A percentile compares a stretch with the other conserved stretches of the same genome.
Evolutionary conservation across 1,284 basidiomycete species (phyloP).

Genomic region (Xerocomus minutiporus): DNA sequence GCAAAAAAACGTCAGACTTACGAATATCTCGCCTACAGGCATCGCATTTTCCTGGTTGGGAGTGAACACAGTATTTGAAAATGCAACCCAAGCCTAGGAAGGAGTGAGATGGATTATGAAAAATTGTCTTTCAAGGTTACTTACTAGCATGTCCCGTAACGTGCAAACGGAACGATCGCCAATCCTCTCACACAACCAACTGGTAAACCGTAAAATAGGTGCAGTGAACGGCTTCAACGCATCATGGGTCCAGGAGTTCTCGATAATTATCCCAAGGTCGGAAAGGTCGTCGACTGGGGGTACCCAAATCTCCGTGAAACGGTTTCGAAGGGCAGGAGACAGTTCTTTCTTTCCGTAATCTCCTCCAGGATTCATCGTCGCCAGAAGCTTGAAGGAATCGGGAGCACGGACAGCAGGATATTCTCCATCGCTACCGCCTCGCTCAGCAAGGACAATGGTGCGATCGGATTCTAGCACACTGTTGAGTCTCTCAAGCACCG

Average conservation of each 20-base stretch:
- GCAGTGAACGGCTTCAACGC: slow-evolving; percentile 58
- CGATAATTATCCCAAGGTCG: slow-evolving; percentile 81
- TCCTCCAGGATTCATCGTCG: slow-evolving; percentile 99
- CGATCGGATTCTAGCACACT: slow-evolving; percentile 92
- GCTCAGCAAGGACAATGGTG: slow-evolving; percentile 90
- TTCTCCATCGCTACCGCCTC: slow-evolving; percentile 73
- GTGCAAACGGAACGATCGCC: slow-evolving; percentile 70
- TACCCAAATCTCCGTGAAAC: slow-evolving; percentile 99
- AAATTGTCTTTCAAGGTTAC: slow-evolving; percentile 25
- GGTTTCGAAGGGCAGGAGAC: slow-evolving; percentile 93
- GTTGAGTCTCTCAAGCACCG: slow-evolving; percentile 95
- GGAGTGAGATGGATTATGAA: slow-evolving; percentile 10
- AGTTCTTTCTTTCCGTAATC: slow-evolving; percentile 99
- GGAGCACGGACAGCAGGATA: slow-evolving; percentile 66
- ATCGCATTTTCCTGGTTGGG: slow-evolving; percentile 37
- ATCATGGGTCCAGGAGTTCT: slow-evolving; percentile 64
- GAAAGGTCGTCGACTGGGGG: slow-evolving; percentile 74
- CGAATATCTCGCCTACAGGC: slow-evolving; percentile 58
- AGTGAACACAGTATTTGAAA: slow-evolving; percentile 67
- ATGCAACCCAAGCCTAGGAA: slow-evolving; percentile 84
- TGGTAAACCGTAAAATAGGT: slow-evolving; percentile 73
- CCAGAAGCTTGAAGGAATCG: slow-evolving; percentile 81
- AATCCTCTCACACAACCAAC: slow-evolving; percentile 72
- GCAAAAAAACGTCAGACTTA: slow-evolving; percentile 41
- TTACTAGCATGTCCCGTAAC: slow-evolving; percentile 85